A percentile compares a stretch with the other conserved stretches of the same genome.
Evolutionary conservation across 176 grass and related monocot genomes (phyloP).

Genomic region (Hsuehochloa calcarea): DNA sequence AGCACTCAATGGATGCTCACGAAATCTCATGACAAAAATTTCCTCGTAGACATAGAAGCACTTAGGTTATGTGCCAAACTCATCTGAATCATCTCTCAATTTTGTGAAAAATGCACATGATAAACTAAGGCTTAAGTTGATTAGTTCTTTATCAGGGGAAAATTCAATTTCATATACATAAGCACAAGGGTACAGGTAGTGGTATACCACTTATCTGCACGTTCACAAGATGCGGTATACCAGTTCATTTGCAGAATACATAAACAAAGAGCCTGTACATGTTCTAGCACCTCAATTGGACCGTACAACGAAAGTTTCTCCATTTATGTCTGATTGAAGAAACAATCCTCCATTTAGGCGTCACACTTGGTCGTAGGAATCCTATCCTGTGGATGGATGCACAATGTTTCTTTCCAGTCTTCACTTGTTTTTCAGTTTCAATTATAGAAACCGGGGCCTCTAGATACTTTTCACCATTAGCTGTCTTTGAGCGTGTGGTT

Average conservation of each 20-base stretch:
- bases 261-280: neutral
- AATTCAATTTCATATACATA: neutral
- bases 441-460: neutral
- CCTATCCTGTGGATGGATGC: neutral
- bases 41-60: neutral
- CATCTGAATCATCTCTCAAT: neutral
- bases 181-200: conserved; percentile 8
- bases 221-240: neutral
- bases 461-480: conserved; percentile 12
- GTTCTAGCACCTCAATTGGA: conserved; percentile 4
- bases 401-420: conserved; percentile 4
- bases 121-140: neutral
- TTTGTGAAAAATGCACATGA: neutral
- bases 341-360: neutral
- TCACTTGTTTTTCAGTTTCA: neutral
- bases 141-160: neutral
- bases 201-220: neutral
- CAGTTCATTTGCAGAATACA: neutral
- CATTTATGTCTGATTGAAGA: neutral
- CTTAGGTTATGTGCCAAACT: neutral
- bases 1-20: neutral
- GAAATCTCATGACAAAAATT: neutral
- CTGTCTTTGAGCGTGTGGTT: conserved; percentile 13
- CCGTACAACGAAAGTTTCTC: neutral
- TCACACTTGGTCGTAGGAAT: conserved; percentile 17